These are phyloP conservation scores for Penicillium alfredii DNA, from an alignment of 495 filamentous ascomycete species.

Conservation along the genomic window DNA sequence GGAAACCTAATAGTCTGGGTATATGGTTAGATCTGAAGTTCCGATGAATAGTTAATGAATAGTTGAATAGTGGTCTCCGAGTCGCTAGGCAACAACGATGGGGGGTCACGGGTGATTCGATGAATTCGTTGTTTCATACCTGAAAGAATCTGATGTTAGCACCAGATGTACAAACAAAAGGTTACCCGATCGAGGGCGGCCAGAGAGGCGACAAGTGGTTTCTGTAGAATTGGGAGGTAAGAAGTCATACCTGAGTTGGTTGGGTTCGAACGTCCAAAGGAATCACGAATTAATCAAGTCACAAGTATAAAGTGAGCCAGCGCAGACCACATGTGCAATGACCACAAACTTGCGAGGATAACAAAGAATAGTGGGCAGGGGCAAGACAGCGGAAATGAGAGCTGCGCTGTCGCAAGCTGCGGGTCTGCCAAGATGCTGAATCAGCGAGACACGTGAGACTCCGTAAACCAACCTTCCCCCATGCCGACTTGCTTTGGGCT, in stretches of 20 bases:
- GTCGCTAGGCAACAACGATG: slow-evolving; percentile 6
- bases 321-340: too few relatives aligned
- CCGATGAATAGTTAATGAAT: slow-evolving; percentile 1
- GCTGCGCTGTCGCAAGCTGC: slow-evolving; percentile 34
- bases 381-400: slow-evolving; percentile 18
- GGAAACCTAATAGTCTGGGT: neutral
- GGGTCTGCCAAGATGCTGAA: slow-evolving; percentile 40
- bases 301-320: too few relatives aligned
- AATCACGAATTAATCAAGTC: too few relatives aligned
- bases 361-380: slow-evolving; percentile 15
- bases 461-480: too few relatives aligned
- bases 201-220: too few relatives aligned
- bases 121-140: too few relatives aligned
- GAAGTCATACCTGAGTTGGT: slow-evolving; percentile 3
- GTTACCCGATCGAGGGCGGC: too few relatives aligned
- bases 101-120: neutral
- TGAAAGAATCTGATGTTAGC: slow-evolving; percentile 1
- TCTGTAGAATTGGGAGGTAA: neutral
- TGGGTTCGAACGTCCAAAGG: too few relatives aligned
- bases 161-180: neutral
- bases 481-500: too few relatives aligned
- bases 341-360: too few relatives aligned
- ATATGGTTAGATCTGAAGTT: slow-evolving; percentile 5
- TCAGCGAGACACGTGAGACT: slow-evolving; percentile 19
- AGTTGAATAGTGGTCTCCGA: slow-evolving; percentile 1